These are phyloP conservation scores for Wickerhamiella slavikovae DNA, from an alignment of 805 yeast species.

Conservation along the genomic window DNA sequence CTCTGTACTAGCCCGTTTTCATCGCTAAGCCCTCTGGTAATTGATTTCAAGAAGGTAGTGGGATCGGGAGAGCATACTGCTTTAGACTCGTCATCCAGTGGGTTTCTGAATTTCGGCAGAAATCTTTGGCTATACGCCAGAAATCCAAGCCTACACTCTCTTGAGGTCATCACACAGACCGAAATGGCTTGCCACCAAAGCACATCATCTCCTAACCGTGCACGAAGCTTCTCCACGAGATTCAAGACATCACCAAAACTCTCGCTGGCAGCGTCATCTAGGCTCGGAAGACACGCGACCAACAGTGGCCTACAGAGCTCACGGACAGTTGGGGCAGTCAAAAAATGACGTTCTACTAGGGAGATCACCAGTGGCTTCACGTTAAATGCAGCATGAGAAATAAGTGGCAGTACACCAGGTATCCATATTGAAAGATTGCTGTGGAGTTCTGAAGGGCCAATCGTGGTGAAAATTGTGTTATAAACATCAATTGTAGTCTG, in stretches of 20 bases:
- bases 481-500: conserved; percentile 69
- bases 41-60: conserved; percentile 56
- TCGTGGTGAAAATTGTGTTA: conserved; percentile 39
- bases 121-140: conserved; percentile 49
- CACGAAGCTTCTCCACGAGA: conserved; percentile 39
- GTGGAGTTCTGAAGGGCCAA: conserved; percentile 36
- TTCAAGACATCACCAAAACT: conserved; percentile 40
- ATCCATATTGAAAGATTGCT: conserved; percentile 55
- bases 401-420: conserved; percentile 77
- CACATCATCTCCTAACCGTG: conserved; percentile 37
- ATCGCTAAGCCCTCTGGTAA: conserved; percentile 47
- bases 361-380: conserved; percentile 62
- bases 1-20: conserved; percentile 57
- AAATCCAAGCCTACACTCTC: conserved; percentile 70
- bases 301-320: conserved; percentile 47
- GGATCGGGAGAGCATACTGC: conserved; percentile 42
- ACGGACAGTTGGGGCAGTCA: conserved; percentile 33
- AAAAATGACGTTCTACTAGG: conserved; percentile 34
- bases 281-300: conserved; percentile 60
- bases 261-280: conserved; percentile 85
- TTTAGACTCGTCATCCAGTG: conserved; percentile 1
- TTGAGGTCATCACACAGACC: conserved; percentile 50
- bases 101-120: conserved; percentile 33
- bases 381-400: conserved; percentile 74
- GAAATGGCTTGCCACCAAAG: conserved; percentile 79